Conservation (phyloP, 1,284 basidiomycete genomes). For the Heterobasidion parviporum region DNA sequence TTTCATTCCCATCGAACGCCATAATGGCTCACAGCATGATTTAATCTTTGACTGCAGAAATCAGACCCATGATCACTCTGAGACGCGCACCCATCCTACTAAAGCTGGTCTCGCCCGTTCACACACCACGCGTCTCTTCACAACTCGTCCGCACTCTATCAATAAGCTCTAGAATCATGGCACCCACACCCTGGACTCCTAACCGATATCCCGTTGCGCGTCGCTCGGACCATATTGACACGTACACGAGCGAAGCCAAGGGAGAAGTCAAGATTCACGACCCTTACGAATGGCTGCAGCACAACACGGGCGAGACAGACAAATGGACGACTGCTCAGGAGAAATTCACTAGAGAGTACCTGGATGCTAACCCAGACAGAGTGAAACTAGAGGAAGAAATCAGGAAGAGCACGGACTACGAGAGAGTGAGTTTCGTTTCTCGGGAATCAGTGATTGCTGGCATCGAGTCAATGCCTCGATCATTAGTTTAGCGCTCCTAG, state of each 20-base stretch:
- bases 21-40: neutral
- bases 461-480: neutral
- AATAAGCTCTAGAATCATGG: conserved; percentile 12
- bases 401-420: conserved; percentile 58
- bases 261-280: conserved; percentile 58
- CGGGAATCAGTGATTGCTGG: neutral
- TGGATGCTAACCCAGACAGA: conserved; percentile 54
- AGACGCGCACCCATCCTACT: neutral
- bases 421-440: conserved; percentile 38
- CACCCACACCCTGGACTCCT: conserved; percentile 30
- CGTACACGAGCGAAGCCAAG: conserved; percentile 54
- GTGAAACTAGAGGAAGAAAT: conserved; percentile 52
- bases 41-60: neutral
- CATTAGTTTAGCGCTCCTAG: conserved; percentile 53
- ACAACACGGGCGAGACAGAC: conserved; percentile 51
- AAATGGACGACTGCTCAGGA: conserved; percentile 60
- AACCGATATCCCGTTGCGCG: conserved; percentile 52
- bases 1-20: neutral
- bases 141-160: conserved; percentile 2
- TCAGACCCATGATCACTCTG: conserved; percentile 2
- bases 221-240: conserved; percentile 58
- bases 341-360: conserved; percentile 47
- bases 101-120: neutral
- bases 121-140: neutral
- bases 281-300: conserved; percentile 71